phyloP scores from a whole-genome alignment of 495 filamentous ascomycete species.

The Neurospora sp. region DNA sequence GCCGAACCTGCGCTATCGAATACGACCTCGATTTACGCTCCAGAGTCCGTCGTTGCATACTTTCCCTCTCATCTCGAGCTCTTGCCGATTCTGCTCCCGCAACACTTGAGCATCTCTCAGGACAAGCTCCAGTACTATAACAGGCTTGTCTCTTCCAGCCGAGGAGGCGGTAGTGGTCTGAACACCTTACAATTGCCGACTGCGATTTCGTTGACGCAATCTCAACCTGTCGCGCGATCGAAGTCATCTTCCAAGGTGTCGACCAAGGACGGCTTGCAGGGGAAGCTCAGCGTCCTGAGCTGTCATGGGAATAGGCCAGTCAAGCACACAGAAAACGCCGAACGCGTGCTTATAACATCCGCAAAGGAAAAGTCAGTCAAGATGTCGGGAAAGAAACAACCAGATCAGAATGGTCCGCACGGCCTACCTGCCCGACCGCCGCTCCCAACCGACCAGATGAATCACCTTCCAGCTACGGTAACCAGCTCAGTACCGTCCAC shows the following conservation, averaged over 20 bases:
- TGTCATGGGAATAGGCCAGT: slow-evolving; percentile 51
- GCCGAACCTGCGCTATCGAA: slow-evolving; percentile 17
- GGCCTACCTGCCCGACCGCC: slow-evolving; percentile 24
- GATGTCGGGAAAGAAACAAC: slow-evolving; percentile 39
- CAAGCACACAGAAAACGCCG: slow-evolving; percentile 39
- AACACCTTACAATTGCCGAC: slow-evolving; percentile 38
- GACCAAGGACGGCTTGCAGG: slow-evolving; percentile 35
- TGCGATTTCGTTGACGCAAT: slow-evolving; percentile 34
- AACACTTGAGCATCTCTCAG: slow-evolving; percentile 40
- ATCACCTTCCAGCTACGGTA: slow-evolving; percentile 41
- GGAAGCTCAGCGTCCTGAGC: slow-evolving; percentile 31
- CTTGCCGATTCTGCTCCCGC: slow-evolving; percentile 38
- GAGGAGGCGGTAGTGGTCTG: slow-evolving; percentile 34
- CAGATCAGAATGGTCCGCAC: slow-evolving; percentile 18
- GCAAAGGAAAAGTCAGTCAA: slow-evolving; percentile 36
- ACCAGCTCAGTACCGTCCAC: slow-evolving; percentile 93
- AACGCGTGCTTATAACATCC: slow-evolving; percentile 45
- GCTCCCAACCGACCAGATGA: slow-evolving; percentile 21
- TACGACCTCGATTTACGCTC: slow-evolving; percentile 11
- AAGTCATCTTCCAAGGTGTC: slow-evolving; percentile 44
- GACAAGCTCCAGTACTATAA: slow-evolving; percentile 47
- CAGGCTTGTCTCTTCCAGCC: slow-evolving; percentile 39
- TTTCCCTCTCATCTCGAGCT: slow-evolving; percentile 34
- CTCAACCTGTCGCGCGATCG: slow-evolving; percentile 38
- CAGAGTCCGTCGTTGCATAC: slow-evolving; percentile 18